phyloP scores from a whole-genome alignment of 192 early-diverging fungal species.

The Glomus cerebriforme region DNA sequence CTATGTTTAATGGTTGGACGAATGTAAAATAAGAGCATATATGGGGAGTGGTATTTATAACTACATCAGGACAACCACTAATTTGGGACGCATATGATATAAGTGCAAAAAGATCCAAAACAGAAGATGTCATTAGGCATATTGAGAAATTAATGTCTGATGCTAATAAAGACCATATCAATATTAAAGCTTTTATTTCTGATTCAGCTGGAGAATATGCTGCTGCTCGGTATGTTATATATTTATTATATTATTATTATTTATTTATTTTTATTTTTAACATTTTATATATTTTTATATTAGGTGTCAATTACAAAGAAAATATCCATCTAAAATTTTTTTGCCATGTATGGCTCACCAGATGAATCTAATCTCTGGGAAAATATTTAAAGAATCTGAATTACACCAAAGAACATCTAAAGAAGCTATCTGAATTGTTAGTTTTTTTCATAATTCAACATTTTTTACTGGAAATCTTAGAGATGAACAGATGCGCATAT shows the following conservation, averaged over 20 bases:
- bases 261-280: background rate
- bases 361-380: constrained; percentile 6
- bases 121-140: too few relatives aligned
- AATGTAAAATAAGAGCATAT: too few relatives aligned
- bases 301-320: constrained; percentile 5
- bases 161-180: background rate
- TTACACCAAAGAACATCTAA: constrained; percentile 10
- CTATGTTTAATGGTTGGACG: too few relatives aligned
- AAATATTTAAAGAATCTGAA: constrained; percentile 21
- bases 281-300: constrained; percentile 3
- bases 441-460: too few relatives aligned
- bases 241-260: constrained; percentile 1
- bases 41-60: too few relatives aligned
- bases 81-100: too few relatives aligned
- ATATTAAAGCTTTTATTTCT: constrained; percentile 7
- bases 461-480: too few relatives aligned
- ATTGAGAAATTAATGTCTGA: background rate
- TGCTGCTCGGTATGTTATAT: constrained; percentile 9
- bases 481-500: too few relatives aligned
- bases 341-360: constrained; percentile 19
- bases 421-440: background rate
- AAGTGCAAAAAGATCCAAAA: too few relatives aligned
- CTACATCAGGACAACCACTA: too few relatives aligned
- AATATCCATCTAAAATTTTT: constrained; percentile 25
- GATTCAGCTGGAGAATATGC: constrained; percentile 23